These are phyloP conservation scores for Mycena kentingensis DNA, from an alignment of 768 basidiomycete species.

Conservation along the genomic window DNA sequence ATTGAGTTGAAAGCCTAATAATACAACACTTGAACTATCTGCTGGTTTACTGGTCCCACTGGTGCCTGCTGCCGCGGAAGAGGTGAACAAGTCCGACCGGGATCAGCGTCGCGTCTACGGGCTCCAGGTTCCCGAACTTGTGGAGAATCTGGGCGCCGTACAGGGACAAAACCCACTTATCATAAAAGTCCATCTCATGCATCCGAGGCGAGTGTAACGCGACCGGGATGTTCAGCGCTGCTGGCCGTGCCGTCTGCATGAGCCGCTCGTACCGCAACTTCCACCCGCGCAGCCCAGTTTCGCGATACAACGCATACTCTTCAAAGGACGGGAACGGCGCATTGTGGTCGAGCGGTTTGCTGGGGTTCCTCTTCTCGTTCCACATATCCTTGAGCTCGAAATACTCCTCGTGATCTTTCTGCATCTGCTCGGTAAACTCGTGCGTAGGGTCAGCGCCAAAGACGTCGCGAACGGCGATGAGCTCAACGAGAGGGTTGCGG, in stretches of 20 bases:
- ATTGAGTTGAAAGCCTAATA: background rate
- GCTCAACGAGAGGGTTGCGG: constrained; percentile 40
- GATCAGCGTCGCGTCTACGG: constrained; percentile 25
- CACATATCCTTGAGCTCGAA: background rate
- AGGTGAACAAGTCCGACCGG: constrained; percentile 26
- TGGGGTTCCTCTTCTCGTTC: background rate
- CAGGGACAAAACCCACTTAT: constrained; percentile 20
- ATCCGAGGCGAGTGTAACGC: background rate
- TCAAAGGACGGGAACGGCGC: constrained; percentile 12
- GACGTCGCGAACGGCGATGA: constrained; percentile 30
- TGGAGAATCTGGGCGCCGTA: constrained; percentile 25
- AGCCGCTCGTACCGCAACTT: background rate
- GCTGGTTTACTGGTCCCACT: constrained; percentile 16
- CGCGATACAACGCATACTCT: background rate
- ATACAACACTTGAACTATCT: background rate
- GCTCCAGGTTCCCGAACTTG: constrained; percentile 23
- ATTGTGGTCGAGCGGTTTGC: background rate
- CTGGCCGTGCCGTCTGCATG: constrained; percentile 8
- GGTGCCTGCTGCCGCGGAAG: constrained; percentile 11
- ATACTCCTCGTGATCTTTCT: constrained; percentile 12
- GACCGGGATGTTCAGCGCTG: background rate
- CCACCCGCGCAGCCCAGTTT: constrained; percentile 2
- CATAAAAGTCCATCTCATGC: constrained; percentile 12
- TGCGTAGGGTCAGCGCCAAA: constrained; percentile 7
- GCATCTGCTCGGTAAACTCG: constrained; percentile 13